Evolutionary conservation across 768 basidiomycete species (phyloP).

Genomic region (Amanita exitialis): DNA sequence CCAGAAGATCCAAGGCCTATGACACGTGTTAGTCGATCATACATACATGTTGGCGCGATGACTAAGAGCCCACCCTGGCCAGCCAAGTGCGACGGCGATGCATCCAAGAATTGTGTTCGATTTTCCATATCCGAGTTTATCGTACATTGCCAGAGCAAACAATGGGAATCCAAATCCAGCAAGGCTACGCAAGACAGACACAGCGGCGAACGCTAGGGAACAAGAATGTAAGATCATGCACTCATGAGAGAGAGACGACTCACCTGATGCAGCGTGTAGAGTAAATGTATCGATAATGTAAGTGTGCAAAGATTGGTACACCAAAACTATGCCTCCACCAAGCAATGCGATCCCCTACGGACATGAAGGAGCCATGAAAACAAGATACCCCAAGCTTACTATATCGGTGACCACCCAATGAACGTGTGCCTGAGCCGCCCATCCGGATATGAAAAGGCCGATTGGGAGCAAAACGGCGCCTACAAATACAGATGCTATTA

Average conservation of each 20-base stretch:
- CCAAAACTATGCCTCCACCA: conserved; percentile 47
- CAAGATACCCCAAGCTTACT: conserved; percentile 23
- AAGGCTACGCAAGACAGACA: conserved; percentile 49
- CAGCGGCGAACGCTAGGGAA: conserved; percentile 48
- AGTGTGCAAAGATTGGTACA: conserved; percentile 53
- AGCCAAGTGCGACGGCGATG: conserved; percentile 44
- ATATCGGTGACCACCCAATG: conserved; percentile 70
- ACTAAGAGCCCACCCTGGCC: conserved; percentile 25
- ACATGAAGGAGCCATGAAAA: background rate
- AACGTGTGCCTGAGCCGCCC: conserved; percentile 45
- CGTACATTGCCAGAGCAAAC: conserved; percentile 63
- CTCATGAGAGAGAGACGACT: background rate
- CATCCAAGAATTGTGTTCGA: conserved; percentile 57
- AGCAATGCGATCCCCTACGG: conserved; percentile 45
- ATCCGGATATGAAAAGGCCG: conserved; percentile 63
- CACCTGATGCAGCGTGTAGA: conserved; percentile 58
- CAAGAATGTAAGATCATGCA: background rate
- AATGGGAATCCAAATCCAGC: conserved; percentile 71
- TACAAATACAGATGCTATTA: conserved; percentile 50
- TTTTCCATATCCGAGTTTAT: conserved; percentile 56
- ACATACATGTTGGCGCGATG: background rate
- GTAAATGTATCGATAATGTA: conserved; percentile 64
- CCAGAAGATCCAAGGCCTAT: conserved; percentile 11
- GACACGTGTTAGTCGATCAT: background rate
- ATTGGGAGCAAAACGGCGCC: conserved; percentile 52